A percentile compares a stretch with the other conserved stretches of the same genome.
These are phyloP conservation scores for Thermomucor indicae-seudaticae DNA, from an alignment of 371 early-diverging fungal genomes.

Conservation along the genomic window DNA sequence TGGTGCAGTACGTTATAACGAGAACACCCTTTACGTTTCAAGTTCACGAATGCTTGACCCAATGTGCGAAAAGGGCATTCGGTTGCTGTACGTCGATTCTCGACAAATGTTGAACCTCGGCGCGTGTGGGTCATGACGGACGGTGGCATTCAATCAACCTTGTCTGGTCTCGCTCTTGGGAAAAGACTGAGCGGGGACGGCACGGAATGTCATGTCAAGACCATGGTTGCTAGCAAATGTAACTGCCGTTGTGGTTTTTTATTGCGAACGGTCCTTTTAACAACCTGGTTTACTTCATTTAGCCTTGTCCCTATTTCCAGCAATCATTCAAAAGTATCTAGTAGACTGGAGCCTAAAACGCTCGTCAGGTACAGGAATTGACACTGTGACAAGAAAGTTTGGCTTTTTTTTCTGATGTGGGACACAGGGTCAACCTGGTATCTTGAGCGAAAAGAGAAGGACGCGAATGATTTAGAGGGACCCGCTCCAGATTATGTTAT, in stretches of 20 bases:
- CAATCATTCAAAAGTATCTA: constrained; percentile 13
- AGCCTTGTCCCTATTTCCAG: constrained; percentile 8
- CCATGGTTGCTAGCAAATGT: constrained; percentile 6
- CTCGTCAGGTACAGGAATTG: not conserved
- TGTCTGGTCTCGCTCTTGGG: constrained; percentile 11
- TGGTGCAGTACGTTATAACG: no score
- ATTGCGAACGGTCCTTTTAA: no score
- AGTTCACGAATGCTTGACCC: no score
- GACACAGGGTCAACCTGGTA: no score
- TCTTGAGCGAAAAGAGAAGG: constrained; percentile 6
- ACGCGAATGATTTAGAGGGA: constrained; percentile 3
- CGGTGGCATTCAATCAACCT: constrained; percentile 14
- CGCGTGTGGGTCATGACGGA: constrained; percentile 19
- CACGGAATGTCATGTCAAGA: constrained; percentile 10
- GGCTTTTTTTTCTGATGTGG: no score
- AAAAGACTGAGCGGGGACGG: constrained; percentile 4
- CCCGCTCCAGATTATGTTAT: constrained; percentile 34
- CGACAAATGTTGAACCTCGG: no score
- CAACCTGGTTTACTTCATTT: no score
- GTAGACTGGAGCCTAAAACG: constrained; percentile 10
- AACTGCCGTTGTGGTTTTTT: no score
- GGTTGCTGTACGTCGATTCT: no score
- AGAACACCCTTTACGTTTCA: no score
- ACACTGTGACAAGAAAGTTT: no score
- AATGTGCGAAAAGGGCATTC: no score